These are phyloP conservation scores for Coemansia sp. DNA, from an alignment of 371 early-diverging fungal genomes.

Conservation along the genomic window DNA sequence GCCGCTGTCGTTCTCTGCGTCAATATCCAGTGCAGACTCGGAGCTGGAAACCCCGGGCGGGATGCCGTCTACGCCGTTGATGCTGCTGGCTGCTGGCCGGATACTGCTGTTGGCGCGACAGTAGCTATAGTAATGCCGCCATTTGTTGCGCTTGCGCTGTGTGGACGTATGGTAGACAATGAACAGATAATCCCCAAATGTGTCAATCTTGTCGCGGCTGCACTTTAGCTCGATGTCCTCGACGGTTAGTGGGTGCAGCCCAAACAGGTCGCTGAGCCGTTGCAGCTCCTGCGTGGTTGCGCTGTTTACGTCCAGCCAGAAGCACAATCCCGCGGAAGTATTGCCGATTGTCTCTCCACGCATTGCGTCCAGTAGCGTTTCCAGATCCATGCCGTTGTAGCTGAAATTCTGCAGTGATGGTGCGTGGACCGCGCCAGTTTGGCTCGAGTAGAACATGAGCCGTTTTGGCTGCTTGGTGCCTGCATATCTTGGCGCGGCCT, in stretches of 20 bases:
- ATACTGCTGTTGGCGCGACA: constrained; percentile 13
- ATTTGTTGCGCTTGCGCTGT: background rate
- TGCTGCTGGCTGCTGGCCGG: background rate
- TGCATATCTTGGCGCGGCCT: background rate
- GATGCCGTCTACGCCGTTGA: background rate
- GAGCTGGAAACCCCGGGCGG: too few species aligned
- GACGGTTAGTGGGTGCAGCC: constrained; percentile 85
- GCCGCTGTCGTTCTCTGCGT: background rate
- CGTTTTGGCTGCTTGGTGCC: background rate
- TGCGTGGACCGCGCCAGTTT: constrained; percentile 20
- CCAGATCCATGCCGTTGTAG: constrained; percentile 3
- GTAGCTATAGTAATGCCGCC: constrained; percentile 13
- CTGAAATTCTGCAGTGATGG: constrained; percentile 13
- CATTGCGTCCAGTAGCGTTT: background rate
- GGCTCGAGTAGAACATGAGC: constrained; percentile 30
- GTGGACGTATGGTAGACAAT: constrained; percentile 72
- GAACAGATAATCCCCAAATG: constrained; percentile 85
- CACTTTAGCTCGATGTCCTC: constrained; percentile 88
- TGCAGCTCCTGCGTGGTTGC: constrained; percentile 78
- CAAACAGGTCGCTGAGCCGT: constrained; percentile 63
- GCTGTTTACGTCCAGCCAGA: constrained; percentile 85
- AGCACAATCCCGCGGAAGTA: constrained; percentile 51
- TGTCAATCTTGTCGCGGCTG: constrained; percentile 88
- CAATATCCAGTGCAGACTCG: background rate
- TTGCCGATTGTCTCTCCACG: background rate